Evolutionary conservation across 108 stramenopile species (phyloP), one percentile per base, ranked within the genome.

Genomic region (Pinguiococcus pyrenoidosus): DNA sequence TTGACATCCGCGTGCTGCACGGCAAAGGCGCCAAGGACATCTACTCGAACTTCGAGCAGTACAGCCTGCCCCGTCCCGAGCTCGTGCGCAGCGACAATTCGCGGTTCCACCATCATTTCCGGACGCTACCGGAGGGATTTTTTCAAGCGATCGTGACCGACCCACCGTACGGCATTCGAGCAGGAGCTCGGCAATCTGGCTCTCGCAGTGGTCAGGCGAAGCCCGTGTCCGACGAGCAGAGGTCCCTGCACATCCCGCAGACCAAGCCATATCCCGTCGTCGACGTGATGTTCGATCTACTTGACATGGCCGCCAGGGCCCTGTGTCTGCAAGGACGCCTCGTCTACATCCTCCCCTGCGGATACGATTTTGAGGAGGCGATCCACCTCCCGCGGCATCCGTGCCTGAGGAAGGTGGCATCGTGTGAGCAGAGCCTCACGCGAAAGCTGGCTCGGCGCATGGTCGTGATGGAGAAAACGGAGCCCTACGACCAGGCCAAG

Each of bases 231-330:
- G 83, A 83, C 13, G 85, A 87, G 34, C 68, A 81, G 47, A 68
- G 91, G 22, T 65, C 79, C 40, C 83, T 87, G 46, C 92, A 90
- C 51, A 83, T 94, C 54, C 79, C 89, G 9, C 83, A 87, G 59
- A 94, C 92, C 1, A 63, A 68, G 51, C 69, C 79, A 0, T 91
- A 91, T 59, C 51, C 71, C 22, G 85, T 87, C 3, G 79, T 79
- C 1, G 84, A 87, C 61, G 89, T 91, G 38, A 85, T 91, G 85
- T 65, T 76, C 0, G 85, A 91, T 66, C 56, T 91, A 14, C 54
- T 91, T 53, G 76, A 85, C 46, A 73, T 85, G 42, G 76, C 89
- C 7, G 84, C 89, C 10, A 60, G 73, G 49, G 74, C 78, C 0
- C 62, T 91, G 35, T 54, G 49, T 25, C 40, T 82, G 58, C 74